phyloP scores from a whole-genome alignment of 805 yeast species.

The Ogataea dorogensis region DNA sequence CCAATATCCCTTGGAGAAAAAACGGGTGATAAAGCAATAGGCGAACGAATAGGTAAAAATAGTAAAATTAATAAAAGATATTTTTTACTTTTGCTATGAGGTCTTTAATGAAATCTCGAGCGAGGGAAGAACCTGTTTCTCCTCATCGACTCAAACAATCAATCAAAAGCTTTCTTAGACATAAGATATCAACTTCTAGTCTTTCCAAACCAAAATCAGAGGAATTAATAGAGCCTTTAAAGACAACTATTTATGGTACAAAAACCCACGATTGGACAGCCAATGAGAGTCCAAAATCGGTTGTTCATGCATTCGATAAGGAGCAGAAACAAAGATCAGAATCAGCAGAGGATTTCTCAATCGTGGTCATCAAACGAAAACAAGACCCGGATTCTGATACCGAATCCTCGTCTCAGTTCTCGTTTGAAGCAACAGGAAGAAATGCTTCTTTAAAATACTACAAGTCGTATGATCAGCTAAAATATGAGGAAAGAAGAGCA shows the following conservation, averaged over 20 bases:
- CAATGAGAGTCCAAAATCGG: constrained; percentile 21
- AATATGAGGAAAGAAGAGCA: constrained; percentile 23
- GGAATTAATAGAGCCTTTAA: constrained; percentile 3
- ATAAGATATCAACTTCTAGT: constrained; percentile 20
- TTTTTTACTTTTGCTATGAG: constrained; percentile 26
- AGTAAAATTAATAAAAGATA: neutral
- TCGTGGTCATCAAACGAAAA: constrained; percentile 21
- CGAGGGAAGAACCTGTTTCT: no score
- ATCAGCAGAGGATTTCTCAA: constrained; percentile 24
- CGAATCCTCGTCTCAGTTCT: constrained; percentile 33
- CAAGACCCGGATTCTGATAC: constrained; percentile 4
- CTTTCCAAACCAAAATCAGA: constrained; percentile 12
- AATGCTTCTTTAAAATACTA: constrained; percentile 38
- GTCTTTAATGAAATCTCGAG: constrained; percentile 33
- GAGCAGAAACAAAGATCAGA: constrained; percentile 7
- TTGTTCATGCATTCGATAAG: constrained; percentile 9
- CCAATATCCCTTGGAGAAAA: constrained; percentile 30
- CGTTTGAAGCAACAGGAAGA: constrained; percentile 36
- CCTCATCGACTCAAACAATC: constrained; percentile 25
- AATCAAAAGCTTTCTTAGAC: constrained; percentile 28
- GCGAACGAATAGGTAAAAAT: no score
- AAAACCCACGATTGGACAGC: constrained; percentile 32
- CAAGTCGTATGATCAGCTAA: constrained; percentile 34
- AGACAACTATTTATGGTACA: constrained; percentile 32
- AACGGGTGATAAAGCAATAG: no score